phyloP scores from a whole-genome alignment of 2,329 filamentous ascomycete species.

The Xylariales sp. region DNA sequence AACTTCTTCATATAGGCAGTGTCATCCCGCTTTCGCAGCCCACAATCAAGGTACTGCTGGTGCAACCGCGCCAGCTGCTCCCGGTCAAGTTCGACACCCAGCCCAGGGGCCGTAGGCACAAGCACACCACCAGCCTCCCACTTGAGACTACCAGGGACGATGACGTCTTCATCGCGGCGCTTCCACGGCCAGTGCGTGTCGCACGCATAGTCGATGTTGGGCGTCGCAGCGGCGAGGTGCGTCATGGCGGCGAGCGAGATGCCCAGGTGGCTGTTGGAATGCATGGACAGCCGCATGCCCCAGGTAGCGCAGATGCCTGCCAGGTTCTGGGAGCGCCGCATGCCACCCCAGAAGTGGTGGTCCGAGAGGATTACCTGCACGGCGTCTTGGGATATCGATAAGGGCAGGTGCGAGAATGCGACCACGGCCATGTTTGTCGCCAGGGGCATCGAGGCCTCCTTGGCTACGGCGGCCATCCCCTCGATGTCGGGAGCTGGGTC shows the following conservation, averaged over 20 bases:
- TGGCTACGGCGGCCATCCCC: constrained; percentile 37
- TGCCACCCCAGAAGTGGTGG: constrained; percentile 38
- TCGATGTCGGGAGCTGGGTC: constrained; percentile 35
- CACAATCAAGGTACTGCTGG: constrained; percentile 32
- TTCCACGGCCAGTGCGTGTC: constrained; percentile 43
- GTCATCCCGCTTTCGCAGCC: constrained; percentile 24
- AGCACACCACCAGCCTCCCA: constrained; percentile 31
- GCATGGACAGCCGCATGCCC: constrained; percentile 36
- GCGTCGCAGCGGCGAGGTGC: constrained; percentile 34
- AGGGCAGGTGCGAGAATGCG: constrained; percentile 32
- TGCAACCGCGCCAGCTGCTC: constrained; percentile 28
- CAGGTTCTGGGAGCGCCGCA: constrained; percentile 33
- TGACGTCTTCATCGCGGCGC: constrained; percentile 34
- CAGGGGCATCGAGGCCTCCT: constrained; percentile 33
- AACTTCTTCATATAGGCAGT: constrained; percentile 6
- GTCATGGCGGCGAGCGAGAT: constrained; percentile 39
- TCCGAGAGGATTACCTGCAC: constrained; percentile 36
- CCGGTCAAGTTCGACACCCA: constrained; percentile 33
- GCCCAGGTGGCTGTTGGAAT: constrained; percentile 37
- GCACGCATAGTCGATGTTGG: constrained; percentile 37
- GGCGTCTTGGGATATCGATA: constrained; percentile 31
- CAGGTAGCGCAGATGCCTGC: constrained; percentile 33
- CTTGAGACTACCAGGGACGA: constrained; percentile 29
- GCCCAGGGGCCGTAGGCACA: constrained; percentile 28
- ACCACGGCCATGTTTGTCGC: constrained; percentile 40